phyloP scores from a whole-genome alignment of 2,329 filamentous ascomycete species.

The Fusarium burgessii region DNA sequence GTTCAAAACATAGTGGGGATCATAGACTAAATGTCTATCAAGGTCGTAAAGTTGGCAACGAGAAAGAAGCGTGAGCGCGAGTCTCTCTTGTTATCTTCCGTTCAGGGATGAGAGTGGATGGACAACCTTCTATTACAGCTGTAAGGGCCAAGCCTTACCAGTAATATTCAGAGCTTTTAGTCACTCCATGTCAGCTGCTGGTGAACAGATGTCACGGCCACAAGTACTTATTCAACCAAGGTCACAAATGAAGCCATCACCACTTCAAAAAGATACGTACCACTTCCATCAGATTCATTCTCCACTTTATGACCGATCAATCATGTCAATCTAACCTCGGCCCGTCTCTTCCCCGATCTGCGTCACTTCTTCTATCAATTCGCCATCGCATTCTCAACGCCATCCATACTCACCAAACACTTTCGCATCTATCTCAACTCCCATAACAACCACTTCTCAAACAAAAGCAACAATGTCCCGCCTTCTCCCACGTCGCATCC shows the following conservation, averaged over 20 bases:
- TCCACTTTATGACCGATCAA: conserved; percentile 5
- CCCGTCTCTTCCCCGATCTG: conserved; percentile 35
- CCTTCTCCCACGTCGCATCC: conserved; percentile 35
- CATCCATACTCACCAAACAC: not conserved
- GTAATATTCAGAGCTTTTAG: too few relatives aligned
- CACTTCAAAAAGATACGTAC: conserved; percentile 4
- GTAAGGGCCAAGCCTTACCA: fast-evolving
- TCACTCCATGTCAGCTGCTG: too few relatives aligned
- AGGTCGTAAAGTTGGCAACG: not conserved
- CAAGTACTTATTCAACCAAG: too few relatives aligned
- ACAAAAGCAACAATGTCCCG: conserved; percentile 37
- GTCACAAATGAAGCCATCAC: conserved; percentile 21
- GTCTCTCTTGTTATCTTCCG: not conserved
- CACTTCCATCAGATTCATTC: not conserved
- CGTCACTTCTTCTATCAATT: conserved; percentile 16
- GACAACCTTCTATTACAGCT: fast-evolving
- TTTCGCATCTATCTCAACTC: not conserved
- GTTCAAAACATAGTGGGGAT: not conserved
- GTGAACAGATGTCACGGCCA: too few relatives aligned
- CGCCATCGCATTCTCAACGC: not conserved
- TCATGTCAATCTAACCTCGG: conserved; percentile 34
- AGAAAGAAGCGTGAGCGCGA: not conserved
- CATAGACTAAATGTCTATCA: not conserved
- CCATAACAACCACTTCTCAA: not conserved
- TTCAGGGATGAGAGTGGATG: not conserved